A percentile compares a stretch with the other conserved stretches of the same genome.
phyloP scores from a whole-genome alignment of 306 rosid species.

The Medicago lupulina region DNA sequence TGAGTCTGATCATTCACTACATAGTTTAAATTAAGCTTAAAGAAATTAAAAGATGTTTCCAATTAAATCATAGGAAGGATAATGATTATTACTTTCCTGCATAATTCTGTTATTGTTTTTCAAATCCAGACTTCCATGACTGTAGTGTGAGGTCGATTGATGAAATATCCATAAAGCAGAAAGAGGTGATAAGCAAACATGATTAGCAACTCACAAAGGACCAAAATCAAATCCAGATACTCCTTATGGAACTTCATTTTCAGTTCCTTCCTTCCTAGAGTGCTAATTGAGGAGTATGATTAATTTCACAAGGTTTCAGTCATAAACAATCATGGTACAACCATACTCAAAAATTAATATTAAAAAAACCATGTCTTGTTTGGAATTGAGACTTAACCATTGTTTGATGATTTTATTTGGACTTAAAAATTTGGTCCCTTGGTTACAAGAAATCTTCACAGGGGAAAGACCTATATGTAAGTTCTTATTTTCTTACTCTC shows the following conservation, averaged over 20 bases:
- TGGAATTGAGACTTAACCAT: too few species aligned
- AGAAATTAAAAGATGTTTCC: background rate
- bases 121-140: conserved; percentile 70
- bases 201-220: conserved; percentile 69
- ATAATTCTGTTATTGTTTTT: conserved; percentile 65
- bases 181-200: conserved; percentile 73
- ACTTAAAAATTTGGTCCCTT: too few species aligned
- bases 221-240: conserved; percentile 70
- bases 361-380: too few species aligned
- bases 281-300: background rate
- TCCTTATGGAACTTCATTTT: conserved; percentile 63
- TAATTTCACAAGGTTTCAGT: too few species aligned
- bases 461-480: too few species aligned
- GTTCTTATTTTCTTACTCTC: too few species aligned
- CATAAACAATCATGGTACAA: too few species aligned
- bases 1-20: conserved; percentile 39
- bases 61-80: background rate
- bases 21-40: background rate
- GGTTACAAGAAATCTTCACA: too few species aligned
- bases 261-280: background rate
- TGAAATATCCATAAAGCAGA: conserved; percentile 64
- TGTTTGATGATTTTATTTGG: too few species aligned
- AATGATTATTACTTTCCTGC: conserved; percentile 55
- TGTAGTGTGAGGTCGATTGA: conserved; percentile 67
- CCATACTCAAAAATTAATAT: too few species aligned